Evolutionary conservation across 1,139 yeast genomes (phyloP).

Genomic region (Magnusiomyces ingens): DNA sequence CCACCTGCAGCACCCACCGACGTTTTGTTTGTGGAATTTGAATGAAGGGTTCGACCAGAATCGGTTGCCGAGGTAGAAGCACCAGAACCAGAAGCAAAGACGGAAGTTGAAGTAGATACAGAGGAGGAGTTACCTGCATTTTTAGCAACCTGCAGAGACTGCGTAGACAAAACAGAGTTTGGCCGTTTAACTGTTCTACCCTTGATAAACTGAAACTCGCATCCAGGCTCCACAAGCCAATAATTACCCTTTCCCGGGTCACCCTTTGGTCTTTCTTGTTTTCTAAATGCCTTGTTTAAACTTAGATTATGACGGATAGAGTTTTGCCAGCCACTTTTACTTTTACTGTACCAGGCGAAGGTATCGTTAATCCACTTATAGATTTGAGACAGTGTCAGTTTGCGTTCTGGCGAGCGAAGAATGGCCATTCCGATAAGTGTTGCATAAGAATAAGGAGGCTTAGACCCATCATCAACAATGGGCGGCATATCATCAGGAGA

Average conservation of each 20-base stretch:
- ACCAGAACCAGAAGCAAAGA: constrained; percentile 1
- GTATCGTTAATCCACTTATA: constrained; percentile 90
- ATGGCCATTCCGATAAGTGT: constrained; percentile 92
- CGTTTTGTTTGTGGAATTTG: no score
- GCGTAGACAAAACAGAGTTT: not conserved
- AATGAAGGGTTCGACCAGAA: no score
- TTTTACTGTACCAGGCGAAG: constrained; percentile 67
- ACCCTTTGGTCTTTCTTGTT: constrained; percentile 87
- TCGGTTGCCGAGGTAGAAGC: no score
- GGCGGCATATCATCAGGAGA: constrained; percentile 39
- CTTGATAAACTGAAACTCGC: constrained; percentile 74
- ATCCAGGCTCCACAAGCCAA: constrained; percentile 85
- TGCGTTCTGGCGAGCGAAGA: constrained; percentile 69
- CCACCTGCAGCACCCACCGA: no score
- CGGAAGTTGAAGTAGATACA: not conserved
- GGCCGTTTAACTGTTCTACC: constrained; percentile 23
- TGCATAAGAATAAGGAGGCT: constrained; percentile 95
- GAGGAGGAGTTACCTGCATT: no score
- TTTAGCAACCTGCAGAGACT: not conserved
- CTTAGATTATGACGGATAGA: constrained; percentile 83
- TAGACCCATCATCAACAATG: constrained; percentile 44
- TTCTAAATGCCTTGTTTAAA: constrained; percentile 78
- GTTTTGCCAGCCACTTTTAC: constrained; percentile 93
- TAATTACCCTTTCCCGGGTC: constrained; percentile 87
- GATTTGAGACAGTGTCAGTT: constrained; percentile 82